Conservation (phyloP, 1,139 yeast genomes). For the Suhomyces guaymorum region DNA sequence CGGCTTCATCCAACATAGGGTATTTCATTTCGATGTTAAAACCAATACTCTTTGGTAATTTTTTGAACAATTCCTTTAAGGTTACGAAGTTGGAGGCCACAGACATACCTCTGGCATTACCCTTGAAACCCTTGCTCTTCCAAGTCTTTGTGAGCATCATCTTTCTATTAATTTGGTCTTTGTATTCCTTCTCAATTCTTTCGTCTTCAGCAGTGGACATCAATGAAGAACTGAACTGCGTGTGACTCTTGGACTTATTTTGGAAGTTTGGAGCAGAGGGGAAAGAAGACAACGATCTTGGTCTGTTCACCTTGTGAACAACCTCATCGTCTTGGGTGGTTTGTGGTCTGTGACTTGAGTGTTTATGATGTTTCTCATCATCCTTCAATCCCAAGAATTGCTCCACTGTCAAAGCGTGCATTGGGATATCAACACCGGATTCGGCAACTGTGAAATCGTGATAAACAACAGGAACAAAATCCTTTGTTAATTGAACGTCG, state of each 20-base stretch:
- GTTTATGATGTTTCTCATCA: conserved; percentile 14
- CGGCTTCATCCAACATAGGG: conserved; percentile 94
- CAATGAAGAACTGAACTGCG: conserved; percentile 12
- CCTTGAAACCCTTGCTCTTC: conserved; percentile 85
- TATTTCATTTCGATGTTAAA: conserved; percentile 94
- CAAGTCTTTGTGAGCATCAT: conserved; percentile 87
- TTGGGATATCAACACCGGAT: conserved; percentile 94
- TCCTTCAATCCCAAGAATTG: conserved; percentile 75
- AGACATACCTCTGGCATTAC: conserved; percentile 84
- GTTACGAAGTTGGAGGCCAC: conserved; percentile 94
- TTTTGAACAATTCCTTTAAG: conserved; percentile 76
- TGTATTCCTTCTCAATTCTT: conserved; percentile 40
- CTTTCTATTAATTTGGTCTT: conserved; percentile 53
- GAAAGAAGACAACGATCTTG: conserved; percentile 43
- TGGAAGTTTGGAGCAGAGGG: conserved; percentile 34
- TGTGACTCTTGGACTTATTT: conserved; percentile 12
- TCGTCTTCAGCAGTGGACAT: conserved; percentile 20
- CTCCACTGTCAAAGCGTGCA: conserved; percentile 88
- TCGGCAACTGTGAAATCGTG: conserved; percentile 96
- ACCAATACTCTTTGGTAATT: conserved; percentile 81
- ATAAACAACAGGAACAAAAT: conserved; percentile 86
- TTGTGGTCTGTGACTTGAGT: conserved; percentile 13
- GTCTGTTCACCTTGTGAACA: conserved; percentile 36
- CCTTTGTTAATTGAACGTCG: conserved; percentile 96
- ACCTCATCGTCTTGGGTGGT: conserved; percentile 44